Percentiles rank a stretch among this genome's conserved stretches.
Conservation (phyloP, 1,284 basidiomycete genomes). For the Marasmius fiardii region DNA sequence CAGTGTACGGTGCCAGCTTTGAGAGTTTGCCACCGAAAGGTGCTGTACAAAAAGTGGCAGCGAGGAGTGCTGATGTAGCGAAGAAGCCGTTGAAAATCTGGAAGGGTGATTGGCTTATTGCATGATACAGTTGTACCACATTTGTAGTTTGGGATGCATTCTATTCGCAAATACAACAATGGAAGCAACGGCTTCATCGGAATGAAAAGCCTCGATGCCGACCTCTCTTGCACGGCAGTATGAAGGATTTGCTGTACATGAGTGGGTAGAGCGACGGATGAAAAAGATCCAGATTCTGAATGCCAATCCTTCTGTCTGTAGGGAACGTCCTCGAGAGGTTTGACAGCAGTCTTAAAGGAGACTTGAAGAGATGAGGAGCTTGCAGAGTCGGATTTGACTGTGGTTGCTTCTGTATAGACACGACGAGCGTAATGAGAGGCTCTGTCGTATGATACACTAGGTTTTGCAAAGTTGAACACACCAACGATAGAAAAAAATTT, state of each 20-base stretch:
- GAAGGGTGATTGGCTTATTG: background rate
- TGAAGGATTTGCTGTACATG: conserved; percentile 26
- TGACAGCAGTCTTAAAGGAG: conserved; percentile 17
- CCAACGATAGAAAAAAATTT: background rate
- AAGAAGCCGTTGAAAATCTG: background rate
- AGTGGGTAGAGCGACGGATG: conserved; percentile 40
- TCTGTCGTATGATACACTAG: background rate
- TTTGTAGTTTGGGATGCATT: too few relatives aligned
- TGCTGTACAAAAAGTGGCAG: background rate
- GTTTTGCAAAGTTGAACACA: background rate
- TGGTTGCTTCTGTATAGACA: background rate
- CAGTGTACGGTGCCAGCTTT: background rate
- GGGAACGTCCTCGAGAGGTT: conserved; percentile 33
- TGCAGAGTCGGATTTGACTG: background rate
- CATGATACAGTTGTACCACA: too few relatives aligned
- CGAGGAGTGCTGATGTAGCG: background rate
- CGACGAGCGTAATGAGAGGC: background rate
- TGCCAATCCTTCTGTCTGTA: conserved; percentile 42
- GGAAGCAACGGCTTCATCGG: background rate
- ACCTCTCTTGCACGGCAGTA: conserved; percentile 25
- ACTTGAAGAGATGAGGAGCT: background rate
- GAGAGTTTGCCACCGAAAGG: background rate
- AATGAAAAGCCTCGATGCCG: conserved; percentile 4
- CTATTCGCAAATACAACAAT: too few relatives aligned
- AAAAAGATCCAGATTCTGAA: conserved; percentile 42